Conservation (phyloP, 106 monocot genomes). For the Ottelia alismoides region DNA sequence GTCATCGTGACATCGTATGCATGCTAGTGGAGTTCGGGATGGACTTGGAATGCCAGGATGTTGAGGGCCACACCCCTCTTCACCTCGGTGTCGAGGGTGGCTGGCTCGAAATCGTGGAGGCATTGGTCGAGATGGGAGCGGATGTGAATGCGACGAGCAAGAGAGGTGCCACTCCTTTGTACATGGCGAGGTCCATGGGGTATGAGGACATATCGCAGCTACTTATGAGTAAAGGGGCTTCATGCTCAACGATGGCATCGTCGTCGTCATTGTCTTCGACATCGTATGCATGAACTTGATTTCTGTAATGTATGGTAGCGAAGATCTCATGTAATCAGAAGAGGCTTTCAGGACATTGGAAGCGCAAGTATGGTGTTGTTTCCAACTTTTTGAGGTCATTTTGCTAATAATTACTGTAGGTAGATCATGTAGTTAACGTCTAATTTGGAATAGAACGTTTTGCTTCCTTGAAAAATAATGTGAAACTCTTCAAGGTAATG, state of each 20-base stretch:
- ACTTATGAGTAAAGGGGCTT: conserved; percentile 28
- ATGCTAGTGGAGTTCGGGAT: conserved; percentile 41
- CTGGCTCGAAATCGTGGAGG: conserved; percentile 33
- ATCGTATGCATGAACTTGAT: too few relatives aligned
- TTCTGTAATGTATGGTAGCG: too few relatives aligned
- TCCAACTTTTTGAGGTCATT: too few relatives aligned
- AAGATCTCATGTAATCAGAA: too few relatives aligned
- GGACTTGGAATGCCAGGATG: conserved; percentile 40
- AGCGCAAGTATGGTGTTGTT: too few relatives aligned
- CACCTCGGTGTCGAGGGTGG: conserved; percentile 65
- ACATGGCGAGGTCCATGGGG: conserved; percentile 38
- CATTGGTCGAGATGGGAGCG: conserved; percentile 41
- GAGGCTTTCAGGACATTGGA: too few relatives aligned
- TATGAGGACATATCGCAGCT: conserved; percentile 38
- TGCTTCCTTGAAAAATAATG: too few relatives aligned
- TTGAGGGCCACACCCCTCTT: conserved; percentile 57
- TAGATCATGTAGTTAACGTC: too few relatives aligned
- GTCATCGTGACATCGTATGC: conserved; percentile 36
- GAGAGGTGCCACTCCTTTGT: conserved; percentile 46
- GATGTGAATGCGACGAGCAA: conserved; percentile 38
- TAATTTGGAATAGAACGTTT: too few relatives aligned
- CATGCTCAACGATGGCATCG: neutral
- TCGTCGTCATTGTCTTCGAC: conserved; percentile 21
- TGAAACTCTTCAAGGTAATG: too few relatives aligned
- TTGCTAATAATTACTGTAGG: too few relatives aligned